Evolutionary conservation across 768 basidiomycete species (phyloP).

Genomic region (Collybia mongolica): DNA sequence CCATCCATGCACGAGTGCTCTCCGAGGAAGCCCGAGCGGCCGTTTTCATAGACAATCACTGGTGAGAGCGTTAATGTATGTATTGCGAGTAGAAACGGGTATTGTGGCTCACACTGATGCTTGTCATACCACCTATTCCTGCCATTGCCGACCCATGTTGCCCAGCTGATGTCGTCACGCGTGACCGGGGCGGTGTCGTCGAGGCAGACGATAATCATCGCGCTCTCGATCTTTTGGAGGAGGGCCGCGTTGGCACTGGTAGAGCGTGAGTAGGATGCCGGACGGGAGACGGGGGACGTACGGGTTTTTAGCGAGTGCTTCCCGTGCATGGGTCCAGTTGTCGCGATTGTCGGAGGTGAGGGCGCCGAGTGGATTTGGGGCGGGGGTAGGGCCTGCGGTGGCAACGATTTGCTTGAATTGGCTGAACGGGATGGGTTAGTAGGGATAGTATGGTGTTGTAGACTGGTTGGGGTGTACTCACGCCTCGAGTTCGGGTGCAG

Average conservation of each 20-base stretch:
- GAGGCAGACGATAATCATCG: slow-evolving; percentile 84
- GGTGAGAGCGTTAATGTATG: slow-evolving; percentile 10
- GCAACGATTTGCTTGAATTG: slow-evolving; percentile 72
- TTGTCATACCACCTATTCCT: slow-evolving; percentile 96
- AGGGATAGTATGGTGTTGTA: not conserved
- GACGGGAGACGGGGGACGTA: slow-evolving; percentile 29
- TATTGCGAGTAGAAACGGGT: too few relatives aligned
- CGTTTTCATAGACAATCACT: slow-evolving; percentile 96
- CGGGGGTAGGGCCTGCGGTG: slow-evolving; percentile 47
- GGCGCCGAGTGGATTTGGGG: slow-evolving; percentile 63
- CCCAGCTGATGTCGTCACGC: slow-evolving; percentile 79
- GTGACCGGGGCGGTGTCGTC: slow-evolving; percentile 83
- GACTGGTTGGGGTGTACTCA: slow-evolving; percentile 23
- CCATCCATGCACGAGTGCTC: slow-evolving; percentile 93
- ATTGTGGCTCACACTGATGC: slow-evolving; percentile 72
- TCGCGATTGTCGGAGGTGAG: slow-evolving; percentile 91
- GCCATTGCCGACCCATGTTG: slow-evolving; percentile 87
- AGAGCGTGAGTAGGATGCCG: too few relatives aligned
- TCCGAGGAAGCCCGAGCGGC: slow-evolving; percentile 90
- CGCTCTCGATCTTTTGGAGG: slow-evolving; percentile 82
- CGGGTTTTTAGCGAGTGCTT: slow-evolving; percentile 44
- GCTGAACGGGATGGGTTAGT: slow-evolving; percentile 23
- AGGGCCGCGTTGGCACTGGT: slow-evolving; percentile 51
- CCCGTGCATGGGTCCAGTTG: slow-evolving; percentile 76
- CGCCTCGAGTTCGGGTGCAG: slow-evolving; percentile 80